phyloP scores from a whole-genome alignment of 495 filamentous ascomycete genomes.

The Rhizodiscina lignyota region DNA sequence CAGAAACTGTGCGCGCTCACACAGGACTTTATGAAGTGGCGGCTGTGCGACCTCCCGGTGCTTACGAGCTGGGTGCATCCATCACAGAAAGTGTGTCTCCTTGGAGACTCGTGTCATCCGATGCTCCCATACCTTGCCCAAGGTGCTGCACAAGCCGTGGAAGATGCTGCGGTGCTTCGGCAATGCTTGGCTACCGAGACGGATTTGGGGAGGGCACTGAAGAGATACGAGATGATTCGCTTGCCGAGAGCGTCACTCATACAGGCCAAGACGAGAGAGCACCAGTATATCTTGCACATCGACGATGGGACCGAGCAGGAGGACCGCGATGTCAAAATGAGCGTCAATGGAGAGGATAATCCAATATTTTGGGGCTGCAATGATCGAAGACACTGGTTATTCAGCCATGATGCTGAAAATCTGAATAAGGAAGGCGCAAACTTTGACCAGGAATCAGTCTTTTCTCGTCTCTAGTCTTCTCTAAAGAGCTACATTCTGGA shows the following conservation, averaged over 20 bases:
- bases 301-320: constrained; percentile 1
- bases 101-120: neutral
- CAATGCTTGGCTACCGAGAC: neutral
- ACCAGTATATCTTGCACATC: constrained; percentile 1
- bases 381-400: constrained; percentile 8
- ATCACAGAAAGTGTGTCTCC: neutral
- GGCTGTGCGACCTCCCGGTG: constrained; percentile 1
- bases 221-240: neutral
- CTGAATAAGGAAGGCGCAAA: constrained; percentile 1
- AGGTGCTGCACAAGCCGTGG: neutral
- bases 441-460: too few species aligned
- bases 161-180: constrained; percentile 1
- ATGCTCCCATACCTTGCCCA: neutral
- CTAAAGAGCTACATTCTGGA: too few species aligned
- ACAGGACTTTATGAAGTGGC: constrained; percentile 10
- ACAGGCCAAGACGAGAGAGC: neutral
- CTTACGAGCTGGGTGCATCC: neutral
- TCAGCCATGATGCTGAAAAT: constrained; percentile 7
- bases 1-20: constrained; percentile 8
- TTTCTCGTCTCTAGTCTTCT: too few species aligned
- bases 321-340: constrained; percentile 1
- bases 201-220: neutral
- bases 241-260: neutral
- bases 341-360: constrained; percentile 2
- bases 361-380: constrained; percentile 9